Conservation (phyloP, 305 asterid genomes). For the Ilex paraguariensis region DNA sequence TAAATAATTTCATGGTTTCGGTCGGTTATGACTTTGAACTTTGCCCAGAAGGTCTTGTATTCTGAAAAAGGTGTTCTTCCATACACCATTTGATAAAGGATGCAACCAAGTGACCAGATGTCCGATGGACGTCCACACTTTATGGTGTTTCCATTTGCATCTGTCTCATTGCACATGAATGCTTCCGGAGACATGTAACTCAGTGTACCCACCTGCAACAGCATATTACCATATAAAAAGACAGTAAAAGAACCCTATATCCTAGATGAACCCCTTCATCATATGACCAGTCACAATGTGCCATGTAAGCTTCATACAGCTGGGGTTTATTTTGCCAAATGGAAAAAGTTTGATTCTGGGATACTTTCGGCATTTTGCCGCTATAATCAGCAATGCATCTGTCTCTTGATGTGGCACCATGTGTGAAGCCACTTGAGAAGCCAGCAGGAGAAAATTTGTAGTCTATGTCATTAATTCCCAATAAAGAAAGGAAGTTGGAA, state of each 20-base stretch:
- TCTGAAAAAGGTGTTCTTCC: constrained; percentile 96
- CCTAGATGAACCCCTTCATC: too few relatives aligned
- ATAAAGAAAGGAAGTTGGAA: constrained; percentile 6
- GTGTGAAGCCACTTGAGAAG: neutral
- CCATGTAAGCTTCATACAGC: too few relatives aligned
- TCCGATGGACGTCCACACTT: constrained; percentile 97
- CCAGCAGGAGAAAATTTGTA: neutral
- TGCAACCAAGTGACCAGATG: constrained; percentile 99
- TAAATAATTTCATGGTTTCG: constrained; percentile 66
- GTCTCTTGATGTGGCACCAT: neutral
- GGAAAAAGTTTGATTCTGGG: too few relatives aligned
- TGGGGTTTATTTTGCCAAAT: too few relatives aligned
- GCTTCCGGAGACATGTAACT: constrained; percentile 99
- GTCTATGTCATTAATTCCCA: neutral
- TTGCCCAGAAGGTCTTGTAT: constrained; percentile 93
- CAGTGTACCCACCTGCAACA: constrained; percentile 84
- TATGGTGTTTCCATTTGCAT: constrained; percentile 79
- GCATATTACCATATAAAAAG: neutral
- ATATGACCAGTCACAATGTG: too few relatives aligned
- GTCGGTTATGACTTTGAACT: constrained; percentile 93
- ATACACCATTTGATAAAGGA: constrained; percentile 97
- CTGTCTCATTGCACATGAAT: constrained; percentile 91
- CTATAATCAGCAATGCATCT: too few relatives aligned
- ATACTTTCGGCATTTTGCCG: too few relatives aligned
- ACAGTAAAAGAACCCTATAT: too few relatives aligned